Evolutionary conservation across 129 eudicot species (phyloP), one percentile per base, ranked within the genome.

Genomic region (Logfia minima): DNA sequence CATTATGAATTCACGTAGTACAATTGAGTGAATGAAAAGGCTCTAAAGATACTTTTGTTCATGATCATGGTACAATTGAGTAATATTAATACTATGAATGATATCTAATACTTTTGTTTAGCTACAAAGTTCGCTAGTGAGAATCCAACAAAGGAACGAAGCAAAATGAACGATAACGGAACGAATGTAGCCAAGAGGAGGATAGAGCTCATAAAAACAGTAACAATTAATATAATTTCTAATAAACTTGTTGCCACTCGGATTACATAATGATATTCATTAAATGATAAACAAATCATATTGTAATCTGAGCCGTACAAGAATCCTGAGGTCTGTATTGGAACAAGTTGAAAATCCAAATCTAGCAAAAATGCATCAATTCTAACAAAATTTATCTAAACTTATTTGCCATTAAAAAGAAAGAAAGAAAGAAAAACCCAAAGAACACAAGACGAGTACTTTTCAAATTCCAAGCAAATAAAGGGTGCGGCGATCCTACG

Each of bases 71-170:
- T 51, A n/a, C n/a, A n/a, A n/a, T n/a, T n/a, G 29, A 26, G 29
- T 26, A 55, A 55, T 16, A 39, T 5, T 34, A 5, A 34, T 34
- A 34, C 37, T 34, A 5, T 32, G 35, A 6, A 32, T 32, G 4
- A 32, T 26, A 26, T 26, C 29, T 26, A 26, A 26, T 26, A 26
- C n/a, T 1, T 1, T 26, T 26, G 29, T n/a, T n/a, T 83, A 1
- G 97, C 86, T 14, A 91, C 92, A 41, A 91, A 92, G 63, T 88
- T 89, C 0, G 96, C 97, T 0, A 92, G 86, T 0, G 79, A 87
- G 66, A 92, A 87, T 0, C 97, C 97, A 28, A 85, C 83, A 4
- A 92, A 56, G 76, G 89, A 92, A 1, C 92, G 89, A 34, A 82
- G 61, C 2, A 85, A 1, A 52, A 85, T 62, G 86, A 89, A 92